Percentiles rank a stretch among this genome's conserved stretches.
phyloP scores from a whole-genome alignment of 805 yeast genomes.

The Metschnikowia koreensis region DNA sequence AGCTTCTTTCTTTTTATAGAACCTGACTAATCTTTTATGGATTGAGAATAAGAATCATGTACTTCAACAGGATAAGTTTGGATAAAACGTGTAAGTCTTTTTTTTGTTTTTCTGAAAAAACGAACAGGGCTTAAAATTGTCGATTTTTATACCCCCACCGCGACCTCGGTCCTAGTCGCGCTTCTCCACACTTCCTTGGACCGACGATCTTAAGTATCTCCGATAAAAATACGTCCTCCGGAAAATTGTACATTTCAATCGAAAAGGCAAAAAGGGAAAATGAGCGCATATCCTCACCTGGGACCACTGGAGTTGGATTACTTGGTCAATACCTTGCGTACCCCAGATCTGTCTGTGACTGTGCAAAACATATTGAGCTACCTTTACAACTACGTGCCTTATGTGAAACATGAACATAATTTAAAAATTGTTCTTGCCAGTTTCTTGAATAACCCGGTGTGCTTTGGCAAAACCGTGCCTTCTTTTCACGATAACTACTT shows the following conservation, averaged over 20 bases:
- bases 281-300: not conserved
- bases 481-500: slow-evolving; percentile 33
- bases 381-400: slow-evolving; percentile 51
- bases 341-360: slow-evolving; percentile 35
- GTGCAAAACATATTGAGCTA: slow-evolving; percentile 41
- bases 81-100: too few species aligned
- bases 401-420: slow-evolving; percentile 46
- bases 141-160: not conserved
- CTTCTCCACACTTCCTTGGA: slow-evolving; percentile 8
- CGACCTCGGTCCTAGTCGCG: slow-evolving; percentile 4
- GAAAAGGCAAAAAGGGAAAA: not conserved
- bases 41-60: too few species aligned
- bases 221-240: not conserved
- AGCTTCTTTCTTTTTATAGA: too few species aligned
- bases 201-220: not conserved
- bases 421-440: slow-evolving; percentile 43
- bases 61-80: too few species aligned
- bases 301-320: slow-evolving; percentile 47
- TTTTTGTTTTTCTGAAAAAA: too few species aligned
- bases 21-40: too few species aligned
- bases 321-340: slow-evolving; percentile 42
- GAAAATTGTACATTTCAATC: not conserved
- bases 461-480: slow-evolving; percentile 22
- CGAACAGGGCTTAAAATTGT: too few species aligned
- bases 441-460: slow-evolving; percentile 43